Conservation (phyloP, 306 rosid genomes). For the Calophaca sinica region DNA sequence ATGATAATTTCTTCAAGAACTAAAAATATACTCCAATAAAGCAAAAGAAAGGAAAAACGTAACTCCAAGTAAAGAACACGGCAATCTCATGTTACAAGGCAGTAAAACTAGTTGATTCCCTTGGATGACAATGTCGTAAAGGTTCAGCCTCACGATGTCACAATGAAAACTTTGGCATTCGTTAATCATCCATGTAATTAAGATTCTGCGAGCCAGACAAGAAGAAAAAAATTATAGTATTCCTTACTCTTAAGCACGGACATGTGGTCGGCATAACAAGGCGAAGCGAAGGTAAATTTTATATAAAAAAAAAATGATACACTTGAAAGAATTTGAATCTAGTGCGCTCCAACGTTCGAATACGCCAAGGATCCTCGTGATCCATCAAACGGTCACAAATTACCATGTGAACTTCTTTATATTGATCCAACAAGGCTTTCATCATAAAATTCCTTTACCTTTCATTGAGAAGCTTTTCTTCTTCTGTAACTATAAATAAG, state of each 20-base stretch:
- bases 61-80: slow-evolving; percentile 7
- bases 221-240: slow-evolving; percentile 20
- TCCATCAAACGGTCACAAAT: slow-evolving; percentile 90
- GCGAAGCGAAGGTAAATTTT: slow-evolving; percentile 20
- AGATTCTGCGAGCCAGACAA: slow-evolving; percentile 40
- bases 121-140: slow-evolving; percentile 21
- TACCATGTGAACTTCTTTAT: slow-evolving; percentile 81
- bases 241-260: slow-evolving; percentile 22
- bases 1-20: background rate
- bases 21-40: background rate
- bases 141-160: background rate
- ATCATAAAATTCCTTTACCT: slow-evolving; percentile 16
- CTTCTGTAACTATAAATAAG: slow-evolving; percentile 64
- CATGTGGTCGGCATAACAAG: slow-evolving; percentile 50
- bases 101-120: background rate
- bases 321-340: slow-evolving; percentile 65
- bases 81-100: background rate
- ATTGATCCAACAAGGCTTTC: slow-evolving; percentile 30
- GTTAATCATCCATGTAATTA: background rate
- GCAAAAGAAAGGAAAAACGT: background rate
- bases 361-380: slow-evolving; percentile 76
- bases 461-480: slow-evolving; percentile 37
- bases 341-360: slow-evolving; percentile 99
- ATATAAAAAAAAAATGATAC: slow-evolving; percentile 1
- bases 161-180: background rate